These are phyloP conservation scores for Suillus plorans DNA, from an alignment of 768 basidiomycete species.

Conservation along the genomic window DNA sequence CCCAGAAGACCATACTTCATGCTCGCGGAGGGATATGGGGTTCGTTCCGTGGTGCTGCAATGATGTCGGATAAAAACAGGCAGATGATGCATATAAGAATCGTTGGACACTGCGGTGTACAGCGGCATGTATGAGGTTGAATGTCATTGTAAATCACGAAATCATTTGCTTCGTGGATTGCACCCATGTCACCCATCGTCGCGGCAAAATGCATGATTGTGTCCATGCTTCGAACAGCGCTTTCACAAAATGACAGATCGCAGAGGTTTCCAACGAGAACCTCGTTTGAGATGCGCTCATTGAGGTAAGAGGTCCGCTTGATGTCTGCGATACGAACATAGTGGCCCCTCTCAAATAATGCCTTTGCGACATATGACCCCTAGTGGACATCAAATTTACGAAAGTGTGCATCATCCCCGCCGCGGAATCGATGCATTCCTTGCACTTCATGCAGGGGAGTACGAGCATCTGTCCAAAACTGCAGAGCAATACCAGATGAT, in stretches of 20 bases:
- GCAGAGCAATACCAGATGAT: slow-evolving; percentile 49
- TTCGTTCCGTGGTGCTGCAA: slow-evolving; percentile 34
- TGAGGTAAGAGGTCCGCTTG: slow-evolving; percentile 20
- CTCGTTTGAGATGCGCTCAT: slow-evolving; percentile 32
- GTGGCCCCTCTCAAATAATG: slow-evolving; percentile 32
- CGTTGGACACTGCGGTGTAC: slow-evolving; percentile 36
- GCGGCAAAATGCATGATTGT: slow-evolving; percentile 59
- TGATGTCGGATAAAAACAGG: slow-evolving; percentile 53
- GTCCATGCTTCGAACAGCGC: slow-evolving; percentile 38
- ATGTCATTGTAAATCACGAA: slow-evolving; percentile 49
- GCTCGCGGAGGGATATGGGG: slow-evolving; percentile 47
- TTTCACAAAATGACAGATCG: slow-evolving; percentile 38
- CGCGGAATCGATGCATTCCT: slow-evolving; percentile 58
- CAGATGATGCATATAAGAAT: slow-evolving; percentile 59
- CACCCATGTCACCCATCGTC: slow-evolving; percentile 66
- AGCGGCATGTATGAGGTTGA: slow-evolving; percentile 44
- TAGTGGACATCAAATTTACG: slow-evolving; percentile 22
- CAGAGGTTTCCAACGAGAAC: slow-evolving; percentile 45
- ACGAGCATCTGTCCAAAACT: slow-evolving; percentile 36
- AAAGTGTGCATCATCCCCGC: slow-evolving; percentile 54
- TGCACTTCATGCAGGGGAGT: slow-evolving; percentile 48
- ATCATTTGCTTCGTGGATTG: slow-evolving; percentile 52
- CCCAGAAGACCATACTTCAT: slow-evolving; percentile 39
- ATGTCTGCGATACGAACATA: slow-evolving; percentile 47
- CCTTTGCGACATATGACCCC: slow-evolving; percentile 52